These are phyloP conservation scores for Psilocybe subaeruginosa DNA, from an alignment of 768 basidiomycete species.

Conservation along the genomic window DNA sequence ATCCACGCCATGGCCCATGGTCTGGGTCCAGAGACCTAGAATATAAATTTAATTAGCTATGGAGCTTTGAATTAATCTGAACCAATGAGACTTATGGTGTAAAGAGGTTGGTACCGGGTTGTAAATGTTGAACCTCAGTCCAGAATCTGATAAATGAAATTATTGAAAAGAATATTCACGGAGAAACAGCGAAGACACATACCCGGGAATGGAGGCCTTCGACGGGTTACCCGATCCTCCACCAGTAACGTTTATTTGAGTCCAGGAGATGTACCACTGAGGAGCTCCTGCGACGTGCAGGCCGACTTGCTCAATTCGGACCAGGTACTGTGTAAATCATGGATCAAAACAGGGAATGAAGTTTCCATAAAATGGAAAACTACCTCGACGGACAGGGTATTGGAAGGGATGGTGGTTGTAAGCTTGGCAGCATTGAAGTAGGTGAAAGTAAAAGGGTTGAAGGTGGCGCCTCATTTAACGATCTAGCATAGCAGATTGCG, in stretches of 20 bases:
- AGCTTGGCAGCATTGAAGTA: slow-evolving; percentile 34
- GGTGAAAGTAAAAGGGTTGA: slow-evolving; percentile 40
- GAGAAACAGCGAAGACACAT: slow-evolving; percentile 33
- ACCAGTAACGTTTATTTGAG: slow-evolving; percentile 46
- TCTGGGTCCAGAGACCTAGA: slow-evolving; percentile 21
- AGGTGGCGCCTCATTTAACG: slow-evolving; percentile 43
- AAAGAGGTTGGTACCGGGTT: slow-evolving; percentile 36
- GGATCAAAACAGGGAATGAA: not conserved
- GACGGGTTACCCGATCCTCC: slow-evolving; percentile 45
- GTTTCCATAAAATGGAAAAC: not conserved
- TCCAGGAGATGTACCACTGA: slow-evolving; percentile 52
- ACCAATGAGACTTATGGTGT: slow-evolving; percentile 23
- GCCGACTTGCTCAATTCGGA: slow-evolving; percentile 50
- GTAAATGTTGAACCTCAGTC: slow-evolving; percentile 47
- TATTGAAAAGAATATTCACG: not conserved
- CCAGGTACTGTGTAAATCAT: slow-evolving; percentile 34
- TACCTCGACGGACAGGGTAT: slow-evolving; percentile 46
- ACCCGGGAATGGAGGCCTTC: slow-evolving; percentile 54
- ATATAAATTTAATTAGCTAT: not conserved
- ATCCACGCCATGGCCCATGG: slow-evolving; percentile 17
- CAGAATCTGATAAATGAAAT: slow-evolving; percentile 31
- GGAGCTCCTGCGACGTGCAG: slow-evolving; percentile 49
- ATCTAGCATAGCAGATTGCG: slow-evolving; percentile 29
- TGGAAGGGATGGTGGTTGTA: slow-evolving; percentile 41
- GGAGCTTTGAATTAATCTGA: not conserved